These are phyloP conservation scores for Glycine latifolia DNA, from an alignment of 306 rosid genomes.

Conservation along the genomic window DNA sequence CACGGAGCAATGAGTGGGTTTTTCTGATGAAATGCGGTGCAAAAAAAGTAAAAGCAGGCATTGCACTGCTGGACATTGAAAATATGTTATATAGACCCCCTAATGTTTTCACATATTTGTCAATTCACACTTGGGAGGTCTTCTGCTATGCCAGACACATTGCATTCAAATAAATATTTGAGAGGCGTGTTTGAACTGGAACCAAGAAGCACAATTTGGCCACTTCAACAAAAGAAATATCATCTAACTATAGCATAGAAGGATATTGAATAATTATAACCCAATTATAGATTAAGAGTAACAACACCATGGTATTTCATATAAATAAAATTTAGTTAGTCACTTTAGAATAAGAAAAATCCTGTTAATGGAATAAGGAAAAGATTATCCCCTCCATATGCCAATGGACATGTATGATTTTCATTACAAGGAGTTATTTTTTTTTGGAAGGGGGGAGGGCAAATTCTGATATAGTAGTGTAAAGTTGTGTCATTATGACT, in stretches of 20 bases:
- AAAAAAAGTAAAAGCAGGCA: constrained; percentile 25
- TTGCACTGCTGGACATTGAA: constrained; percentile 14
- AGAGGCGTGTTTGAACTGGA: background rate
- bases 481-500: too few relatives aligned
- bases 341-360: too few relatives aligned
- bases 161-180: constrained; percentile 9
- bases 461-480: too few relatives aligned
- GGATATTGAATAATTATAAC: background rate
- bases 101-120: background rate
- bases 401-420: background rate
- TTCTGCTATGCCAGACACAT: constrained; percentile 1
- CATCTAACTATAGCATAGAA: background rate
- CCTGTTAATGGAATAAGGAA: too few relatives aligned
- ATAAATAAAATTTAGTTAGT: too few relatives aligned
- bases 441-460: background rate
- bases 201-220: constrained; percentile 3
- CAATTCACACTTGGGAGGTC: background rate
- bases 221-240: background rate
- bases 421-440: background rate
- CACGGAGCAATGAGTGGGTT: constrained; percentile 27
- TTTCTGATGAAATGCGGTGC: constrained; percentile 48
- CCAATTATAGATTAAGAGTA: background rate
- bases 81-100: constrained; percentile 21
- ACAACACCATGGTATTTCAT: too few relatives aligned
- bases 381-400: too few relatives aligned